Percentiles rank a stretch among this genome's conserved stretches.
Evolutionary conservation across 2,329 filamentous ascomycete species (phyloP).

Genomic region (Camptophora hylomeconis): DNA sequence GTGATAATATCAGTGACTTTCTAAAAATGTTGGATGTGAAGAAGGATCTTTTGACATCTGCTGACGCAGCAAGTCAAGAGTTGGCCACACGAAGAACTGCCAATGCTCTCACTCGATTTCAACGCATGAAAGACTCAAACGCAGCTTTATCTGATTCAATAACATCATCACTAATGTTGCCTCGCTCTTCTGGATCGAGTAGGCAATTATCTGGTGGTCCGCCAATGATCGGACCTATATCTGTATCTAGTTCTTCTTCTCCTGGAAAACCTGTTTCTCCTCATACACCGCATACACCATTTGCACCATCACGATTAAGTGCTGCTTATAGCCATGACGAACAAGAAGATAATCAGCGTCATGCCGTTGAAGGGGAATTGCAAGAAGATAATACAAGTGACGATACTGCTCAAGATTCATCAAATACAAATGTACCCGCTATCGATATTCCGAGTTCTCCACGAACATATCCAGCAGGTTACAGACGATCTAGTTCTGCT

Average conservation of each 20-base stretch:
- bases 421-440: constrained; percentile 25
- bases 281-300: constrained; percentile 83
- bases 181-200: constrained; percentile 65
- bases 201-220: constrained; percentile 58
- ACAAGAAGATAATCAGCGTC: constrained; percentile 21
- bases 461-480: constrained; percentile 26
- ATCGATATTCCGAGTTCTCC: constrained; percentile 38
- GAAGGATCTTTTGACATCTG: constrained; percentile 65
- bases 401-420: constrained; percentile 21
- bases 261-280: constrained; percentile 82
- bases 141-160: constrained; percentile 84
- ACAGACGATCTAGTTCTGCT: constrained; percentile 33
- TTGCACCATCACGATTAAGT: constrained; percentile 83
- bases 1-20: constrained; percentile 89
- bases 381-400: constrained; percentile 13
- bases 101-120: constrained; percentile 72
- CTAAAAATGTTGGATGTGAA: constrained; percentile 76
- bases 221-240: constrained; percentile 49
- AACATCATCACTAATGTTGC: constrained; percentile 74
- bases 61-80: constrained; percentile 45
- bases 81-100: constrained; percentile 61
- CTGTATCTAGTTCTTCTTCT: constrained; percentile 73
- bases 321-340: constrained; percentile 51
- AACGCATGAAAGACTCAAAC: constrained; percentile 79
- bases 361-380: constrained; percentile 18